phyloP scores from a whole-genome alignment of 352 stramenopile species.

The Blastocystis sp. region DNA sequence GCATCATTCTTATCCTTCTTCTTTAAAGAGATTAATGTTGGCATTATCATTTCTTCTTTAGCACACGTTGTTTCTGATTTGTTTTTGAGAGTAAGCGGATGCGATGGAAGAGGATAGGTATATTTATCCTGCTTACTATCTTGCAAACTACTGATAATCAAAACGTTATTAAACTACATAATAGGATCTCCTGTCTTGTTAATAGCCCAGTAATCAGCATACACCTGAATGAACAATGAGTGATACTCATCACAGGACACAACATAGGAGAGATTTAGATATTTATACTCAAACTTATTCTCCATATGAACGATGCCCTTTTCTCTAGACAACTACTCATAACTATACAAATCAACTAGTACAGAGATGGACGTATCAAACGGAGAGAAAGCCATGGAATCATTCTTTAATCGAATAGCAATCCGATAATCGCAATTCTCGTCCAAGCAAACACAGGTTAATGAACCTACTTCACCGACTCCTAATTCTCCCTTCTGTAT shows the following conservation, averaged over 20 bases:
- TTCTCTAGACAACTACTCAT: not conserved
- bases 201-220: constrained; percentile 23
- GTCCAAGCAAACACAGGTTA: not conserved
- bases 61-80: constrained; percentile 7
- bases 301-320: not conserved
- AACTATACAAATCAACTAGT: not conserved
- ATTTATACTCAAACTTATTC: constrained; percentile 4
- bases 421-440: not conserved
- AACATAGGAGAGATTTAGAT: constrained; percentile 34
- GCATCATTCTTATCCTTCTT: constrained; percentile 60
- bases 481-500: not conserved
- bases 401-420: not conserved
- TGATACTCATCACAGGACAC: not conserved
- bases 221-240: constrained; percentile 26
- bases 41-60: constrained; percentile 26
- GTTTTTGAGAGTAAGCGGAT: not conserved
- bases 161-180: not conserved
- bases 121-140: not conserved
- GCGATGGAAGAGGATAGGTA: not conserved
- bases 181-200: constrained; percentile 30
- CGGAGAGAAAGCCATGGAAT: not conserved
- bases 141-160: not conserved
- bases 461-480: not conserved
- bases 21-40: constrained; percentile 4
- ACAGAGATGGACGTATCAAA: not conserved